phyloP scores from a whole-genome alignment of 2,329 filamentous ascomycete genomes.

The Trichoderma lentiforme region DNA sequence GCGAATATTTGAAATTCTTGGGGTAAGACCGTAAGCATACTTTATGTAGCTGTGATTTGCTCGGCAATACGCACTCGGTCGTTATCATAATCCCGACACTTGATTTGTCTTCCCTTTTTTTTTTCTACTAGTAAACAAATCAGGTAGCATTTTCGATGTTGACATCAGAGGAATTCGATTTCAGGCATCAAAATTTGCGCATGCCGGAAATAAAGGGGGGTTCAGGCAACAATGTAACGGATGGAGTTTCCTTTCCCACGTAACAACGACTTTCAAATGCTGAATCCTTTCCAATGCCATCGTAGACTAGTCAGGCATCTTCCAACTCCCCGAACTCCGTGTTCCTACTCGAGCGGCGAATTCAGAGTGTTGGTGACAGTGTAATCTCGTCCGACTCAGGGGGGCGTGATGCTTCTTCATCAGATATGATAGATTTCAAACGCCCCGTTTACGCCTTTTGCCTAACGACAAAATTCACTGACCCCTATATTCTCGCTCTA shows the following conservation, averaged over 20 bases:
- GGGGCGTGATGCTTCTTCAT: neutral
- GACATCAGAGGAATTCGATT: neutral
- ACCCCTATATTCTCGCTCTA: neutral
- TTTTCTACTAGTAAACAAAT: neutral
- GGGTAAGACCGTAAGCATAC: neutral
- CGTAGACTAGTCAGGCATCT: neutral
- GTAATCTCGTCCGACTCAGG: neutral
- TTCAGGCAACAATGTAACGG: neutral
- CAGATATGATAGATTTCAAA: neutral
- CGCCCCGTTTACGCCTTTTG: neutral
- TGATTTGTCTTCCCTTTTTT: neutral
- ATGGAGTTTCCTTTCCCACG: neutral
- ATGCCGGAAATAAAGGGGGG: neutral
- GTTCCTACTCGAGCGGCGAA: neutral
- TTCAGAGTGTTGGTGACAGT: neutral
- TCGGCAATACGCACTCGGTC: neutral
- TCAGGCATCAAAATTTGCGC: neutral
- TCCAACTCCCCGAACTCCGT: neutral
- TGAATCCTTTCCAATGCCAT: neutral
- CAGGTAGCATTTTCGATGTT: neutral
- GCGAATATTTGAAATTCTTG: too few relatives aligned
- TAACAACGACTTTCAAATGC: neutral
- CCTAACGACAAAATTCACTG: neutral
- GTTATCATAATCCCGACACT: neutral
- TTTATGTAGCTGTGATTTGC: neutral